Percentiles rank a stretch among this genome's conserved stretches.
These are phyloP conservation scores for Chlorella sp. DNA, from an alignment of 139 green algal species.

Conservation along the genomic window DNA sequence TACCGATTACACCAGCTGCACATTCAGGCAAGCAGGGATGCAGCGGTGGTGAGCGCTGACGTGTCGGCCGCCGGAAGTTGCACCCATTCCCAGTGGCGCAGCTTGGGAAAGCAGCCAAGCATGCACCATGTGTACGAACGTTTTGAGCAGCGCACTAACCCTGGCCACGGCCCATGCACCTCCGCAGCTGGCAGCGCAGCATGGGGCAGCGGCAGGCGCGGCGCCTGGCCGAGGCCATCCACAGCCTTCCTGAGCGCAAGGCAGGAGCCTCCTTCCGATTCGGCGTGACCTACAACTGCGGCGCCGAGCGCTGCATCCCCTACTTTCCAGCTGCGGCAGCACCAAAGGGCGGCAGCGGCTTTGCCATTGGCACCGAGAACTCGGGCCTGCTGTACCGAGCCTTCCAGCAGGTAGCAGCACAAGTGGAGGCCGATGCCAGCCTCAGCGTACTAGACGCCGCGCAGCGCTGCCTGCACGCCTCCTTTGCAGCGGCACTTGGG, in stretches of 20 bases:
- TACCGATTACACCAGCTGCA: constrained; percentile 36
- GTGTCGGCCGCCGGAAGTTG: background rate
- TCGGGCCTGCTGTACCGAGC: constrained; percentile 43
- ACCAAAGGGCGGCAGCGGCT: background rate
- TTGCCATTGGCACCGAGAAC: constrained; percentile 56
- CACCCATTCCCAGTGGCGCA: too few relatives aligned
- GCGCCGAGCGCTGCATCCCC: constrained; percentile 31
- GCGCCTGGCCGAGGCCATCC: constrained; percentile 17
- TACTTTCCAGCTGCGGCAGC: constrained; percentile 54
- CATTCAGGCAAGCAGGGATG: background rate
- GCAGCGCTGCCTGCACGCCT: background rate
- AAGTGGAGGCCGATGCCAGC: background rate
- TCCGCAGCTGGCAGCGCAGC: background rate
- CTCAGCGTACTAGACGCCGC: background rate
- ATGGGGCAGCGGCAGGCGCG: constrained; percentile 24
- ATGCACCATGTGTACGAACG: background rate
- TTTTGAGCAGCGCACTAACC: too few relatives aligned
- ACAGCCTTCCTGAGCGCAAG: constrained; percentile 5
- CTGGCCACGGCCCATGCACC: too few relatives aligned
- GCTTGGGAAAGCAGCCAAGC: too few relatives aligned
- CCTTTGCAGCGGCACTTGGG: constrained; percentile 7
- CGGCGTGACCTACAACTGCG: constrained; percentile 38
- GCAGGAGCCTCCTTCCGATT: constrained; percentile 51
- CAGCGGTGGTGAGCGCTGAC: too few relatives aligned
- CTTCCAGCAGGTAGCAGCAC: constrained; percentile 22